A percentile compares a stretch with the other conserved stretches of the same genome.
Conservation (phyloP, 2,329 filamentous ascomycete species). For the Ceratocystiopsis brevicomis region DNA sequence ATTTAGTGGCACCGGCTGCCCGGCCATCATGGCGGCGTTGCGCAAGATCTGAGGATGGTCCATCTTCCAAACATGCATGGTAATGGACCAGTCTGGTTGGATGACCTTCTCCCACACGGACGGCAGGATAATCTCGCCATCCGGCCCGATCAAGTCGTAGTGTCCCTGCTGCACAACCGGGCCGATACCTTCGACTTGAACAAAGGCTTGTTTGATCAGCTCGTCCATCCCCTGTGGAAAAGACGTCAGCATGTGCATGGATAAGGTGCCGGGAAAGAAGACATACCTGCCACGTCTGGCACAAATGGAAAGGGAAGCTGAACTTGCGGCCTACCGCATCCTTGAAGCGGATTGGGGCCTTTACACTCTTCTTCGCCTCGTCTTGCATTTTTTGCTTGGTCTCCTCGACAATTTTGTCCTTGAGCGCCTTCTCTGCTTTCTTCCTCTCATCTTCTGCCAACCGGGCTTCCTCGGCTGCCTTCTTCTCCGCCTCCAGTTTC, state of each 20-base stretch:
- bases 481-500: constrained; percentile 28
- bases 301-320: constrained; percentile 74
- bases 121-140: constrained; percentile 67
- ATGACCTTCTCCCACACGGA: constrained; percentile 67
- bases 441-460: constrained; percentile 30
- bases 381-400: constrained; percentile 26
- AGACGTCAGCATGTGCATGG: too few species aligned
- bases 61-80: constrained; percentile 41
- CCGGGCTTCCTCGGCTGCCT: constrained; percentile 23
- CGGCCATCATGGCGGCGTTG: constrained; percentile 1
- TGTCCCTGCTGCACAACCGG: constrained; percentile 60
- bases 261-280: too few species aligned
- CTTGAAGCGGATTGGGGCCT: constrained; percentile 71
- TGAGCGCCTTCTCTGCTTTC: constrained; percentile 36
- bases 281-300: constrained; percentile 51
- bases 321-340: constrained; percentile 84
- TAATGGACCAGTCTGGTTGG: constrained; percentile 53
- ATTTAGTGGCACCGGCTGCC: too few species aligned
- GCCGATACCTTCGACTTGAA: constrained; percentile 58
- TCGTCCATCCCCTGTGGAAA: constrained; percentile 50
- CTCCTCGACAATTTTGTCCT: constrained; percentile 27
- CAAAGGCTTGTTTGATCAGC: constrained; percentile 66
- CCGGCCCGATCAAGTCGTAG: constrained; percentile 62
- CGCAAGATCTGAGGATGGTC: constrained; percentile 20
- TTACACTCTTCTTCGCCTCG: constrained; percentile 32